Percentiles rank a stretch among this genome's conserved stretches.
phyloP scores from a whole-genome alignment of 352 stramenopile species.

The Globisporangium alternatum region DNA sequence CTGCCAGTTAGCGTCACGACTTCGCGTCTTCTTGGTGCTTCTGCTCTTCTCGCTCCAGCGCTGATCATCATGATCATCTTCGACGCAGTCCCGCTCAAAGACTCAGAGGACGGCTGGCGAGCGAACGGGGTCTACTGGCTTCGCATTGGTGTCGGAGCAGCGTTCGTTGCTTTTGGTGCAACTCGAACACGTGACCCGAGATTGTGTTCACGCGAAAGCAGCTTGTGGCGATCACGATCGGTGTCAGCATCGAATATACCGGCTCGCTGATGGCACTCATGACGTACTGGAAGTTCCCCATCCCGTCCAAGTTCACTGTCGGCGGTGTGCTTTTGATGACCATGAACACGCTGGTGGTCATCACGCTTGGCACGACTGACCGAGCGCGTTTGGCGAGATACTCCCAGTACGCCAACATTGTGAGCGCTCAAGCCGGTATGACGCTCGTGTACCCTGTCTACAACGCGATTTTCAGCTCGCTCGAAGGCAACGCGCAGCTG shows the following conservation, averaged over 20 bases:
- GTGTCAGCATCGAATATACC: not conserved
- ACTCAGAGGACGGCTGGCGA: not conserved
- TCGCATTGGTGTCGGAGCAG: not conserved
- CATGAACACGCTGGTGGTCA: not conserved
- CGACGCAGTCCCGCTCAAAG: not conserved
- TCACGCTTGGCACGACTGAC: not conserved
- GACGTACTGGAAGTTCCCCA: not conserved
- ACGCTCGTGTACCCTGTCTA: constrained; percentile 8
- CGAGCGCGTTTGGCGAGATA: not conserved
- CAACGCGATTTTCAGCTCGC: constrained; percentile 13
- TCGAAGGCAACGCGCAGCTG: not conserved
- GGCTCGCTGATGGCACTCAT: not conserved
- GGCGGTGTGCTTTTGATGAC: not conserved
- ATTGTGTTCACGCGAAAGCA: not conserved
- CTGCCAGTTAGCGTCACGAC: not conserved
- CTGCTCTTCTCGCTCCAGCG: not conserved
- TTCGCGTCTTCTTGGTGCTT: not conserved
- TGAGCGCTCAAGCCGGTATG: not conserved
- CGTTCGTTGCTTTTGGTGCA: not conserved
- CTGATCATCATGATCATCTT: not conserved
- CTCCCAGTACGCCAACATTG: not conserved
- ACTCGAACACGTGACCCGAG: not conserved
- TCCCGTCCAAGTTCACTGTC: constrained; percentile 10
- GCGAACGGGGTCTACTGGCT: not conserved
- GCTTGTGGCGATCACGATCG: not conserved